Evolutionary conservation across 345 rosid species (phyloP).

Genomic region (Brassica carinata): DNA sequence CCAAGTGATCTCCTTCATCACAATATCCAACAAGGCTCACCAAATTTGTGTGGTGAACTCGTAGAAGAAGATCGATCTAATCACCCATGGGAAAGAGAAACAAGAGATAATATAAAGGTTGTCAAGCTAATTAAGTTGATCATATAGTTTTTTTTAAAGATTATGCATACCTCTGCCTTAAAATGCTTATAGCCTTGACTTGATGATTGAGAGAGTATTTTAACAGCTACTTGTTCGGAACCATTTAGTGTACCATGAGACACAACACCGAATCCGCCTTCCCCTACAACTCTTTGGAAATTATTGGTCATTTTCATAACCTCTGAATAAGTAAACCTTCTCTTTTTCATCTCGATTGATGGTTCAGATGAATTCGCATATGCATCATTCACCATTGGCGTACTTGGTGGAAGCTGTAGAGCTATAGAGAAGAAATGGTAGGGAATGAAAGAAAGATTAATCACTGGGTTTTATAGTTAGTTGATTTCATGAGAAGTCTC

Average conservation of each 20-base stretch:
- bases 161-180: conserved; percentile 39
- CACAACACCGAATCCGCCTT: conserved; percentile 56
- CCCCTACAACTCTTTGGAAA: conserved; percentile 40
- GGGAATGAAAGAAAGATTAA: not conserved
- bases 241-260: conserved; percentile 39
- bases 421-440: not conserved
- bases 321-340: conserved; percentile 36
- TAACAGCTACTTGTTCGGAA: conserved; percentile 49
- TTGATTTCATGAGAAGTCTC: not conserved
- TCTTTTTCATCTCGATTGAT: conserved; percentile 22
- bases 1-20: conserved; percentile 43
- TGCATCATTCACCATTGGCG: not conserved
- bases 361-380: not conserved
- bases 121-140: not conserved
- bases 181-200: conserved; percentile 46
- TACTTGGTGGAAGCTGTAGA: not conserved
- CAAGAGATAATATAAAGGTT: not conserved
- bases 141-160: not conserved
- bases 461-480: not conserved
- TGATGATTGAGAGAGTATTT: conserved; percentile 46
- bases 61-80: conserved; percentile 48
- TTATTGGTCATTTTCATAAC: conserved; percentile 42
- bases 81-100: not conserved
- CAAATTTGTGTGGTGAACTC: conserved; percentile 52
- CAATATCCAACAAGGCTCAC: conserved; percentile 52